These are phyloP conservation scores for Coniella vitis DNA, from an alignment of 2,329 filamentous ascomycete genomes.

Conservation along the genomic window DNA sequence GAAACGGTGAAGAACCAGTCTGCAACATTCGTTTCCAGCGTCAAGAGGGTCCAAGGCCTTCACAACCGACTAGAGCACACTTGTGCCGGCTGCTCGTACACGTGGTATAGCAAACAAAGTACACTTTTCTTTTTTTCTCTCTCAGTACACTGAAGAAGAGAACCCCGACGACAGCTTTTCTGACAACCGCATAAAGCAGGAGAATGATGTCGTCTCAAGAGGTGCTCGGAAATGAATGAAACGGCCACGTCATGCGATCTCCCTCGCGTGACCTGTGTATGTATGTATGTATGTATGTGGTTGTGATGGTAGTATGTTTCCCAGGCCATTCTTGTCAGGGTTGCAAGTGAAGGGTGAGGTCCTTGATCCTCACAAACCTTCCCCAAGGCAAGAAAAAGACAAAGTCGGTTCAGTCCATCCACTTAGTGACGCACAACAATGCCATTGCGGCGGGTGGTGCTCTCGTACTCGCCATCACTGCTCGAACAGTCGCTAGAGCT, in stretches of 20 bases:
- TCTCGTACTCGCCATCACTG: constrained; percentile 55
- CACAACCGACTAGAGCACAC: constrained; percentile 17
- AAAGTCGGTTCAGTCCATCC: constrained; percentile 19
- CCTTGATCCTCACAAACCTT: constrained; percentile 18
- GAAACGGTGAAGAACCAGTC: not conserved
- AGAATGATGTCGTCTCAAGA: not conserved
- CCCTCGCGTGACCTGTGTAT: constrained; percentile 20
- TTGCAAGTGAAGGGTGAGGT: constrained; percentile 20
- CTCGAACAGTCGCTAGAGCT: constrained; percentile 64
- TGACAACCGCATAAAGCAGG: not conserved
- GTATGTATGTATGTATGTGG: not conserved
- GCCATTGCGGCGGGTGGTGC: constrained; percentile 55
- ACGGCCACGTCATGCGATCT: constrained; percentile 19
- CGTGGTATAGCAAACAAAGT: constrained; percentile 23
- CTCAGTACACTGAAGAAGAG: too few relatives aligned
- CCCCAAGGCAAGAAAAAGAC: constrained; percentile 7
- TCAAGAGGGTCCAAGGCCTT: too few relatives aligned
- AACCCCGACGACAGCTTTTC: not conserved
- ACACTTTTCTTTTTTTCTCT: constrained; percentile 17
- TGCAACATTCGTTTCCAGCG: too few relatives aligned
- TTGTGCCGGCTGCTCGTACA: constrained; percentile 24
- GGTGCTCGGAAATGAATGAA: constrained; percentile 28
- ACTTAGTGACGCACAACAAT: constrained; percentile 44
- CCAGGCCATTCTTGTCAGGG: constrained; percentile 20
- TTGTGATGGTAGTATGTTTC: not conserved